These are phyloP conservation scores for Euphorbia peplus DNA, from an alignment of 345 rosid species.

Conservation along the genomic window DNA sequence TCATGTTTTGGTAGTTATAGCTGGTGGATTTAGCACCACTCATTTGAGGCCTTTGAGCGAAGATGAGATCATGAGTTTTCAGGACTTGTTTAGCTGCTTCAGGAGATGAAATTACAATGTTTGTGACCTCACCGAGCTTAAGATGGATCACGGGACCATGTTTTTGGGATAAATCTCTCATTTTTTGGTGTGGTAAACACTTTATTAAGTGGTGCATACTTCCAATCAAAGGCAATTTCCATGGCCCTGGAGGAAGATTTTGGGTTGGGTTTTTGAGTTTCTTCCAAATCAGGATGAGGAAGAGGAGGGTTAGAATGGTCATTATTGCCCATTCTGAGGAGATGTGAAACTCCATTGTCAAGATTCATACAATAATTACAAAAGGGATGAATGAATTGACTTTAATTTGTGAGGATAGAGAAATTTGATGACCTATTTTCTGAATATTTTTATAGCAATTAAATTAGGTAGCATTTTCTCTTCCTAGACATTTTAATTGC, in stretches of 20 bases:
- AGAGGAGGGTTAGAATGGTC: not conserved
- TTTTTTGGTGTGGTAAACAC: too few relatives aligned
- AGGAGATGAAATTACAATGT: not conserved
- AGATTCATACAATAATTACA: too few relatives aligned
- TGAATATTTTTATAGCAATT: too few relatives aligned
- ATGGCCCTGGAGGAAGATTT: constrained; percentile 8
- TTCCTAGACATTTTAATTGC: too few relatives aligned
- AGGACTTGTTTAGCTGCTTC: not conserved
- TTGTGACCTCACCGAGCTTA: not conserved
- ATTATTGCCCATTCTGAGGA: not conserved
- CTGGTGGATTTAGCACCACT: not conserved
- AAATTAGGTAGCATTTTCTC: too few relatives aligned
- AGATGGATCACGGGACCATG: not conserved
- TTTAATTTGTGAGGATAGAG: too few relatives aligned
- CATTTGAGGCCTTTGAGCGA: not conserved
- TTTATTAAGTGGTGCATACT: not conserved
- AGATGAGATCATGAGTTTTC: not conserved
- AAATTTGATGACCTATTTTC: too few relatives aligned
- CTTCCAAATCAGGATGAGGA: not conserved
- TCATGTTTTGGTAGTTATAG: not conserved
- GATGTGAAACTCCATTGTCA: not conserved
- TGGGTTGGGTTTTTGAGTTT: not conserved
- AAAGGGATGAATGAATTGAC: too few relatives aligned
- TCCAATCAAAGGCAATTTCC: not conserved
- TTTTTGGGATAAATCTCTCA: not conserved